Conservation (phyloP, 345 rosid genomes). For the Zanthoxylum bungeanum region DNA sequence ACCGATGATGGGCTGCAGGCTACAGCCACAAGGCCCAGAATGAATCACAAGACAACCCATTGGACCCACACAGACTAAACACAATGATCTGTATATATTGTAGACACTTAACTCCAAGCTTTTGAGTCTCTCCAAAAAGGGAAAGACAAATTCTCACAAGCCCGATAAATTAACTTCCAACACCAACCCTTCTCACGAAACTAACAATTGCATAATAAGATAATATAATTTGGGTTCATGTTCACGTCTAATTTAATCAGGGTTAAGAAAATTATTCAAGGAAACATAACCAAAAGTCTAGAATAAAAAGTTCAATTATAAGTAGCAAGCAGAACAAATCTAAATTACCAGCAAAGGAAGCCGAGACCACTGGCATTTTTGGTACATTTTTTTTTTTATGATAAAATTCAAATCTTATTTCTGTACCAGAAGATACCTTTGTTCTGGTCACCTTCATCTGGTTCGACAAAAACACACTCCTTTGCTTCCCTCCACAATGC, state of each 20-base stretch:
- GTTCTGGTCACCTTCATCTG: constrained; percentile 52
- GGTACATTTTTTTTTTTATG: neutral
- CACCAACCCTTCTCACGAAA: neutral
- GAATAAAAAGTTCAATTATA: neutral
- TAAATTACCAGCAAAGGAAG: constrained; percentile 4
- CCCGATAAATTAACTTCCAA: neutral
- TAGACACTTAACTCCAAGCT: neutral
- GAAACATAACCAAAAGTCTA: neutral
- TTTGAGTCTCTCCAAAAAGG: neutral
- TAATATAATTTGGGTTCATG: neutral
- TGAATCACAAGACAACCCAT: neutral
- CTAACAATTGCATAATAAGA: neutral
- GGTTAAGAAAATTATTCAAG: neutral
- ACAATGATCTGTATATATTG: neutral
- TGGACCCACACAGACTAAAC: neutral
- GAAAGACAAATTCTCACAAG: neutral
- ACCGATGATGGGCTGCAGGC: too few species aligned
- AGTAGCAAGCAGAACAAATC: neutral
- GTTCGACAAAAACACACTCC: constrained; percentile 82
- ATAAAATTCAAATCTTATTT: constrained; percentile 49
- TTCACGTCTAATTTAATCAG: neutral
- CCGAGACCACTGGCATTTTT: neutral
- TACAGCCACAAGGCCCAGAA: neutral
- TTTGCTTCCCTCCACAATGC: constrained; percentile 90
- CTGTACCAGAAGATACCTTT: constrained; percentile 84